Evolutionary conservation across 2,329 filamentous ascomycete species (phyloP), one percentile per base, ranked within the genome.

Genomic region (Magnaporthiopsis incrustans): DNA sequence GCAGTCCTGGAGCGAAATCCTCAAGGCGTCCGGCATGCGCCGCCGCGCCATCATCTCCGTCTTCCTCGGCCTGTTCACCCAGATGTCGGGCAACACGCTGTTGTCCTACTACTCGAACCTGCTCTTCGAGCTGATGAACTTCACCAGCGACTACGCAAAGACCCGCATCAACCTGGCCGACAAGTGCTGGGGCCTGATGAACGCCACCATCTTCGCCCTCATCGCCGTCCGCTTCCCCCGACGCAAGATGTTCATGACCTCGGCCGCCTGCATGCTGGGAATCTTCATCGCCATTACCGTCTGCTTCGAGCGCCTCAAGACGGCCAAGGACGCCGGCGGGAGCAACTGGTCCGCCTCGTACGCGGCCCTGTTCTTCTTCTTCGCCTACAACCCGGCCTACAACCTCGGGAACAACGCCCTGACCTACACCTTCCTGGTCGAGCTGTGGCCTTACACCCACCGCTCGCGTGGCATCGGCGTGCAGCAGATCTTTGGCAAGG

Each of bases 11-110:
- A 18, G 12, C 38, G 64, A 65, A 32, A 53, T 65, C 50, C 33
- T 65, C 33, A 57, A 63, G 61, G 59, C 64, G 22, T 44, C 65
- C 2, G 58, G 27, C 8, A 64, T 82, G 73, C 77, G 79, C 1
- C 77, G 80, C 44, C 79, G 82, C 44, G 74, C 80, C 7, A 69
- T 82, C 61, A 78, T 85, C 68, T 77, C 79, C 22, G 72, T 75
- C 0, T 76, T 82, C 57, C 75, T 85, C 12, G 81, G 82, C 38
- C 70, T 85, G 0, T 84, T 84, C 69, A 81, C 81, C 1, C 82
- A 85, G 70, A 79, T 81, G 71, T 82, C 79, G 14, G 82, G 76
- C 69, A 85, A 81, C 68, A 78, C 78, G 12, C 74, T 82, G 61
- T 78, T 81, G 65, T 79, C 76, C 12, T 85, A 82, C 73, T 84